Evolutionary conservation across 225 moss, liverwort and hornwort species (phyloP).

Genomic region (Thuidium tamariscinum): DNA sequence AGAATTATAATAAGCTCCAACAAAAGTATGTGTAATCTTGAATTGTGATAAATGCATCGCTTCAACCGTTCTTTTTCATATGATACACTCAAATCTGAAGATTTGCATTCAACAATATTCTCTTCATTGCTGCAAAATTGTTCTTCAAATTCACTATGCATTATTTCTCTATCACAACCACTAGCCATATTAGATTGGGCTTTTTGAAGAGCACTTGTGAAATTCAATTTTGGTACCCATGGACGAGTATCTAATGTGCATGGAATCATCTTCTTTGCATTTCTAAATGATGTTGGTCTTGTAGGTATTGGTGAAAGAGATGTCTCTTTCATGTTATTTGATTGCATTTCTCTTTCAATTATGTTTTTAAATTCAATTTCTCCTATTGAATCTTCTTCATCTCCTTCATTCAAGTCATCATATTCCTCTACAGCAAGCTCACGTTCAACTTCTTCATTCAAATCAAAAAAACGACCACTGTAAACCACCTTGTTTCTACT

Average conservation of each 20-base stretch:
- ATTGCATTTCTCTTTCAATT: neutral
- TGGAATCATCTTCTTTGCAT: neutral
- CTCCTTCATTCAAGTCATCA: neutral
- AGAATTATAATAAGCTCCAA: conserved; percentile 76
- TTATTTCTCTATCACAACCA: neutral
- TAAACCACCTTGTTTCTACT: conserved; percentile 8
- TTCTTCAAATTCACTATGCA: neutral
- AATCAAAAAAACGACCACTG: conserved; percentile 69
- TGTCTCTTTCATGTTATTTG: neutral
- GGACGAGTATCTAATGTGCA: neutral
- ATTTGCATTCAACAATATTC: neutral
- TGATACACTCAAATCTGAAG: neutral
- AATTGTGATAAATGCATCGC: conserved; percentile 45
- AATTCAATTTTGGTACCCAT: conserved; percentile 54
- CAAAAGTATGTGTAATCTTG: conserved; percentile 49
- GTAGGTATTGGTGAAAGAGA: neutral
- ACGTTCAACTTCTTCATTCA: conserved; percentile 85
- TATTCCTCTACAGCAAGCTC: conserved; percentile 40
- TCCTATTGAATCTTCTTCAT: neutral
- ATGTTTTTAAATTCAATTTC: neutral
- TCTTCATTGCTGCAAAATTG: neutral
- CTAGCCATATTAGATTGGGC: neutral
- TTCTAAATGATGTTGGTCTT: neutral
- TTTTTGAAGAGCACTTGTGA: conserved; percentile 42
- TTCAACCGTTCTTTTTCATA: conserved; percentile 39